phyloP scores from a whole-genome alignment of 441 rosid species.

The Gossypium schwendimanii region DNA sequence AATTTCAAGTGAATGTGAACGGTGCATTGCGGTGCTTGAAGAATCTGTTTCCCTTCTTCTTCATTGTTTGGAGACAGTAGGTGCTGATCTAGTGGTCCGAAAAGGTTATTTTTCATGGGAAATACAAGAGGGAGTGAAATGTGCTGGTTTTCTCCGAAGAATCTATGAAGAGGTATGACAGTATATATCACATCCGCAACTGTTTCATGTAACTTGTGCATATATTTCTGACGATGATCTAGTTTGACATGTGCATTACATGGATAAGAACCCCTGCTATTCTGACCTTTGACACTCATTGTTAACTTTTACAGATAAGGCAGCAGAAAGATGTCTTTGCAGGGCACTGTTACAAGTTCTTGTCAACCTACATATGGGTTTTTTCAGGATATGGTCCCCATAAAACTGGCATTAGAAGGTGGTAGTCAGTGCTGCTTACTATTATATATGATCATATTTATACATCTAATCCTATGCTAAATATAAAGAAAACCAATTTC shows the following conservation, averaged over 20 bases:
- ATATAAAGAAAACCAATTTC: conserved; percentile 3
- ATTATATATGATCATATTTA: neutral
- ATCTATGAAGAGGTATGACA: conserved; percentile 81
- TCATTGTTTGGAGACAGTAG: conserved; percentile 60
- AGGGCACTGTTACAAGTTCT: conserved; percentile 66
- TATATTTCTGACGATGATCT: neutral
- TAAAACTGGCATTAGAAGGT: conserved; percentile 16
- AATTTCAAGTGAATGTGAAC: conserved; percentile 56
- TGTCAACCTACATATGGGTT: conserved; percentile 67
- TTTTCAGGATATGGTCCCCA: conserved; percentile 44
- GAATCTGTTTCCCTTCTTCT: conserved; percentile 65
- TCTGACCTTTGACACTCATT: conserved; percentile 14
- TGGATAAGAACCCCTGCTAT: neutral
- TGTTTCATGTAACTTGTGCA: neutral
- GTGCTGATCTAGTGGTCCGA: conserved; percentile 22
- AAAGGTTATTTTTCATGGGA: conserved; percentile 45
- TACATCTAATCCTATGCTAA: neutral
- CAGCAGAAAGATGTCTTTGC: conserved; percentile 77
- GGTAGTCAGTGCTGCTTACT: neutral
- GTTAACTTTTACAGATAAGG: conserved; percentile 54
- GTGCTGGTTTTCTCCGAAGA: conserved; percentile 80
- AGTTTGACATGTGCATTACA: neutral
- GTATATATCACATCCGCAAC: neutral
- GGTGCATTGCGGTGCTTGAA: conserved; percentile 65
- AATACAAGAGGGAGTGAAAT: conserved; percentile 56